Evolutionary conservation across 2,329 filamentous ascomycete species (phyloP).

Genomic region (Trichoderma endophyticum): DNA sequence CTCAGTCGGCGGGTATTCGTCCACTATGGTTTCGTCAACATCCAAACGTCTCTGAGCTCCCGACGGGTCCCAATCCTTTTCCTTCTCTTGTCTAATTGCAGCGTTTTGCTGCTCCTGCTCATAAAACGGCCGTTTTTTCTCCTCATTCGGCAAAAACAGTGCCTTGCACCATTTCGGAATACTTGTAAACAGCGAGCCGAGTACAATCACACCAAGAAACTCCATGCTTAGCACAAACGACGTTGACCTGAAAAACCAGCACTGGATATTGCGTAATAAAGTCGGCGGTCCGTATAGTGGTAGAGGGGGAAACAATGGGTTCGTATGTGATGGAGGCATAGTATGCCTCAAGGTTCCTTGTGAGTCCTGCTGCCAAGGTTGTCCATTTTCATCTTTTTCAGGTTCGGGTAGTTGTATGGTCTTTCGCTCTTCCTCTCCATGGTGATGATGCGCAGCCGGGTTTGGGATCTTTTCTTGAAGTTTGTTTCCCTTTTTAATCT

Average conservation of each 20-base stretch:
- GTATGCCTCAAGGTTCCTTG: constrained; percentile 45
- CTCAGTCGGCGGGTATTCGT: constrained; percentile 70
- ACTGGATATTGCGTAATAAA: constrained; percentile 61
- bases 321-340: constrained; percentile 65
- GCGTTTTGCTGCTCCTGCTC: constrained; percentile 66
- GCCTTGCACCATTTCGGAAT: constrained; percentile 52
- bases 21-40: constrained; percentile 42
- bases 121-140: constrained; percentile 63
- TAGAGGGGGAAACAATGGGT: constrained; percentile 79
- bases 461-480: constrained; percentile 28
- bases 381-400: constrained; percentile 30
- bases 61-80: constrained; percentile 59
- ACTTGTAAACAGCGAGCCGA: constrained; percentile 68
- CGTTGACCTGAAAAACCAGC: constrained; percentile 59
- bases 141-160: constrained; percentile 56
- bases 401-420: constrained; percentile 28
- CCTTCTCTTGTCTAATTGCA: constrained; percentile 53
- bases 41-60: constrained; percentile 36
- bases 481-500: constrained; percentile 27
- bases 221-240: constrained; percentile 74
- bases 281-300: constrained; percentile 78
- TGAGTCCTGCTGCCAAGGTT: constrained; percentile 41
- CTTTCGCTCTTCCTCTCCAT: constrained; percentile 26
- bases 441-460: constrained; percentile 33
- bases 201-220: constrained; percentile 73